Base-by-base conservation (phyloP, 768 basidiomycete species). In the Pholiota conissans region DNA sequence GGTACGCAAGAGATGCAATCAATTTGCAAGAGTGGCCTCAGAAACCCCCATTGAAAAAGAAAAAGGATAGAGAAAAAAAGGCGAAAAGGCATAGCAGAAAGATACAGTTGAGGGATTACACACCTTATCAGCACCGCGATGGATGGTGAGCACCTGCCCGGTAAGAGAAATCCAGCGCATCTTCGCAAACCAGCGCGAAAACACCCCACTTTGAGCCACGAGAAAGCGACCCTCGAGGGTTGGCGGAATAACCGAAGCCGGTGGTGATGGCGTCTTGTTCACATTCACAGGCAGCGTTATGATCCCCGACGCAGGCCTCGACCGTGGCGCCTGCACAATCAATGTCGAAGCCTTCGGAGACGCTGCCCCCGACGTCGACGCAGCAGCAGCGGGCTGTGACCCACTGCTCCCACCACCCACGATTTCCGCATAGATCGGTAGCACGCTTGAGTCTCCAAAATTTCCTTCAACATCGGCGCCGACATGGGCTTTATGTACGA, bases 141-240 rank as follows among this genome's bases (percentile, higher is more conserved):
- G 87, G 63, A 94, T 82, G 40, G 80, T 79, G 30, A 95, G 71
- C 27, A 82, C 75, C 57, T 83, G 77, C 29, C 85, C 86, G 57
- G 82, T 84, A 58, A 95, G 74, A 6, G 90, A 80, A 45, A 93
- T 71, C 86, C 87, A 93, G 61, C 87, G 84, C 67, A 86, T 84
- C 65, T 83, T 80, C 84, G 91, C 93, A 48, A 90, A 75, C 76
- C 87, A 90, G 53, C 87, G 85, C 11, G 85, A 82, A 53, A 93
- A 81, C 10, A 71, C 52, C 0, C 89, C 89, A 56, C 89, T 86
- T 66, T 90, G 90, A 76, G 91, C 93, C 63, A 91, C 76, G 63
- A 79, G 80, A 54, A 86, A 87, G 42, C 73, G 74, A 24, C 85
- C 92, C 51, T 78, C 77, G 24, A 88, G 73, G 27, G n/a, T 14